Base-by-base conservation (phyloP, 352 stramenopile genomes). In the Pythium sukuiense region DNA sequence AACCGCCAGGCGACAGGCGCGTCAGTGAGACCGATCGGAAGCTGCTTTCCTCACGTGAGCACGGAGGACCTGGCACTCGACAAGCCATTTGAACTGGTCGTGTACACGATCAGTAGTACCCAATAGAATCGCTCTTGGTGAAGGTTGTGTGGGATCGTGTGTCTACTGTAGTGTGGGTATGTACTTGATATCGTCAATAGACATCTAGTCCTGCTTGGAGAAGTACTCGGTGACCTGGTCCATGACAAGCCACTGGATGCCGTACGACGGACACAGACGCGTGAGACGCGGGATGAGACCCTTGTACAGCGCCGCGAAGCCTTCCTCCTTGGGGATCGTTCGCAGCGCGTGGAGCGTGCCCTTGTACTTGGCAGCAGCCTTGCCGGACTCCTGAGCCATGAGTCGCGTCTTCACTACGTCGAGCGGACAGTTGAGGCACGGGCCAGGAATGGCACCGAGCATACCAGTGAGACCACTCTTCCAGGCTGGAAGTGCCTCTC, bases 371-470 rank as follows among this genome's bases (percentile, higher is more conserved):
- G 77, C 74, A 66, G 89, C 82, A 37, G 90, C 90, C 33, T 81
- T 79, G 57, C 77, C 75, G 16, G 97, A 80, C 45, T 98, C 96
- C 72, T 97, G 88, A 26, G 88, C 87, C 87, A 96, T 97, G 26
- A 97, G 72, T 33, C 96, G 84, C 57, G 96, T 99, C 85, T 99
- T 99, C 53, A 99, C 90, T n/a, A 99, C 96, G 77, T 99, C 89
- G 72, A 97, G 85, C 49, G 89, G 89, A 63, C 87, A 95, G 76
- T 96, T 97, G 67, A 95, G 86, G 69, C 88, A 95, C 58, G 89
- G 89, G 2, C 89, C 89, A 0, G 89, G 83, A 71, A 93, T 93
- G 20, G 81, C 88, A 43, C 85, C 87, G 30, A 96, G 80, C 81
- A 96, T 93, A 68, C 97, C 97, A 33, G 97, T 97, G 26, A 99